These are phyloP conservation scores for Myriosclerotinia scirpicola DNA, from an alignment of 2,329 filamentous ascomycete species.

Conservation along the genomic window DNA sequence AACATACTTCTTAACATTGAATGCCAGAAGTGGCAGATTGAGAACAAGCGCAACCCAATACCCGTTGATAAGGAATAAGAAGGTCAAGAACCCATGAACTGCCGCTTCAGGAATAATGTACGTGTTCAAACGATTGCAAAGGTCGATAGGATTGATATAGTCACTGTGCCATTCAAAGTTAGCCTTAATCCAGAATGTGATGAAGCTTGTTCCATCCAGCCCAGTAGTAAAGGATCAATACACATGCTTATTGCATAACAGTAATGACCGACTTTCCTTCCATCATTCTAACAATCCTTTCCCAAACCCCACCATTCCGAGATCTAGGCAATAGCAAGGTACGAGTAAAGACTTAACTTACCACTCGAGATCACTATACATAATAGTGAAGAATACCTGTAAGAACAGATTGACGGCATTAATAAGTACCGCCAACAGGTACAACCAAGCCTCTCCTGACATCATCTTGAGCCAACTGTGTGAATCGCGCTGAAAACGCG, in stretches of 20 bases:
- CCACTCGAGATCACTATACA: conserved; percentile 99
- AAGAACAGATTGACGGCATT: conserved; percentile 99
- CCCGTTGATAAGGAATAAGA: conserved; percentile 96
- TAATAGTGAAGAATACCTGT: conserved; percentile 99
- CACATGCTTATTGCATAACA: conserved; percentile 9
- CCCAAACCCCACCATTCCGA: background rate
- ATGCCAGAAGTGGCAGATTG: conserved; percentile 87
- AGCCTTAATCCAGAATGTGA: background rate
- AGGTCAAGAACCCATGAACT: conserved; percentile 92
- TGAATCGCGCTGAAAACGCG: conserved; percentile 26
- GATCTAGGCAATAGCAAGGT: background rate
- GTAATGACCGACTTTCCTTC: background rate
- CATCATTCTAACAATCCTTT: no score
- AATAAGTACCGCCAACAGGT: conserved; percentile 95
- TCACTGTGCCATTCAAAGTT: conserved; percentile 59
- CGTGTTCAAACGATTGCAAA: conserved; percentile 99
- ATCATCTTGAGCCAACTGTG: conserved; percentile 54
- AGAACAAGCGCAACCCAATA: conserved; percentile 95
- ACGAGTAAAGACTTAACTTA: conserved; percentile 56
- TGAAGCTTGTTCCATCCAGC: background rate
- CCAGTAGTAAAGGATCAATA: background rate
- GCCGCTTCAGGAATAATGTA: conserved; percentile 99
- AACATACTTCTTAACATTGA: conserved; percentile 96
- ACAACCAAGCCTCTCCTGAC: conserved; percentile 98
- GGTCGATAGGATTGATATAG: conserved; percentile 99